Conservation (phyloP, 306 rosid genomes). For the Medicago ruthenica region DNA sequence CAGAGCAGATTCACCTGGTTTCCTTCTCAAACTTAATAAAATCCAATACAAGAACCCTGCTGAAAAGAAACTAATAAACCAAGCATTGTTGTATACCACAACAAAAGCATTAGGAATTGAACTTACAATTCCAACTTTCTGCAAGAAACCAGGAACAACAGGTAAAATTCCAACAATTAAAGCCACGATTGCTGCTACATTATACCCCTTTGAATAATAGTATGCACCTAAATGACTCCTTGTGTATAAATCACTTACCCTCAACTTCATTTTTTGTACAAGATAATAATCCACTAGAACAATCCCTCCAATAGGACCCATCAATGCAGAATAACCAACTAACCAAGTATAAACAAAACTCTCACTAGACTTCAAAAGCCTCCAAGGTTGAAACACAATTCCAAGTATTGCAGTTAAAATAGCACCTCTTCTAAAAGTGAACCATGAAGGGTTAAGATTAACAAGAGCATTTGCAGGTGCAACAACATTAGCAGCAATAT, state of each 20-base stretch:
- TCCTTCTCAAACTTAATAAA: constrained; percentile 50
- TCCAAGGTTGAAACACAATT: constrained; percentile 88
- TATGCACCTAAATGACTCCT: constrained; percentile 64
- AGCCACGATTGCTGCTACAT: constrained; percentile 71
- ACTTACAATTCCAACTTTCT: constrained; percentile 59
- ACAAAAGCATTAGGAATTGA: constrained; percentile 54
- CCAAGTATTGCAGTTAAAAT: constrained; percentile 77
- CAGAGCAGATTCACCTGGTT: constrained; percentile 34
- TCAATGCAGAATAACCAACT: constrained; percentile 83
- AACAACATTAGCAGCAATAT: constrained; percentile 87
- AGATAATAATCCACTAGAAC: constrained; percentile 76
- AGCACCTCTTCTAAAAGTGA: constrained; percentile 79
- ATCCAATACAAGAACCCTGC: constrained; percentile 73
- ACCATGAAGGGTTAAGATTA: constrained; percentile 68
- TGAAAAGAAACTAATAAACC: constrained; percentile 83
- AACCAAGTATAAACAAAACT: constrained; percentile 93
- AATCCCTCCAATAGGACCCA: constrained; percentile 87
- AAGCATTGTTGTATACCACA: constrained; percentile 78
- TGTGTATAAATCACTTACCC: constrained; percentile 67
- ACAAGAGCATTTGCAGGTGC: constrained; percentile 92
- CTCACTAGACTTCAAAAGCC: constrained; percentile 83
- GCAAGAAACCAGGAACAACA: constrained; percentile 82
- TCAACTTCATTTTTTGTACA: constrained; percentile 47
- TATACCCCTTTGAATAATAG: constrained; percentile 68
- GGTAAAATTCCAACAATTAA: constrained; percentile 74